phyloP scores from a whole-genome alignment of 1,139 yeast genomes.

The Petasospora fabianii region DNA sequence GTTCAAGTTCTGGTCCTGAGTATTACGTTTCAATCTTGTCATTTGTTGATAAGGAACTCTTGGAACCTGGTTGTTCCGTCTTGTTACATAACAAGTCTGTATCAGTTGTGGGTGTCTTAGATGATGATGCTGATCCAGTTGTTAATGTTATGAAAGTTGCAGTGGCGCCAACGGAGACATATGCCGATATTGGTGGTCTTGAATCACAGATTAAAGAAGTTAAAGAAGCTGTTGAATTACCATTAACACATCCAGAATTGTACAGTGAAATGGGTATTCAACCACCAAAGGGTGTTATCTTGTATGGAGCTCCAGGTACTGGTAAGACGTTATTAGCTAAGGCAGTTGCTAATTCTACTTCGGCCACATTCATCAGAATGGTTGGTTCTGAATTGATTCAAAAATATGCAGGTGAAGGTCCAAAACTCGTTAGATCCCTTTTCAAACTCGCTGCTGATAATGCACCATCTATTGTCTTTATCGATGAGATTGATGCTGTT shows the following conservation, averaged over 20 bases:
- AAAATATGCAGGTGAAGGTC: conserved; percentile 97
- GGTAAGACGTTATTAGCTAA: conserved; percentile 96
- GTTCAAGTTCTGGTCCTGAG: conserved; percentile 94
- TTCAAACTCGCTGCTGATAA: conserved; percentile 96
- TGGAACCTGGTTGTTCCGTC: conserved; percentile 98
- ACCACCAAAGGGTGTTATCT: conserved; percentile 97
- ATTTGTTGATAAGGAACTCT: conserved; percentile 93
- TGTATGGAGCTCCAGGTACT: conserved; percentile 99
- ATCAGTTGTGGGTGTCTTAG: conserved; percentile 90
- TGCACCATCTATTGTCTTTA: conserved; percentile 96
- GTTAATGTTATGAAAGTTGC: conserved; percentile 97
- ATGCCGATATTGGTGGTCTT: conserved; percentile 96
- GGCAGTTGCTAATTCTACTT: conserved; percentile 97
- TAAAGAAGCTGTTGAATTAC: conserved; percentile 96
- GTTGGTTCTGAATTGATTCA: conserved; percentile 97
- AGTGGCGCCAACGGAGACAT: conserved; percentile 94
- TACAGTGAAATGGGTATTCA: conserved; percentile 99
- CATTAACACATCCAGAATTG: conserved; percentile 94
- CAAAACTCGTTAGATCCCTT: conserved; percentile 88
- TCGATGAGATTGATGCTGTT: conserved; percentile 98
- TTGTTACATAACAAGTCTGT: conserved; percentile 93
- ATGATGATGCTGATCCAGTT: conserved; percentile 98
- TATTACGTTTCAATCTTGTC: conserved; percentile 93
- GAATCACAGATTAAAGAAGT: conserved; percentile 97
- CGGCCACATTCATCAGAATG: conserved; percentile 93